Percentiles rank a stretch among this genome's conserved stretches.
Conservation (phyloP, 2,329 filamentous ascomycete species). For the Aspergillus sp. region DNA sequence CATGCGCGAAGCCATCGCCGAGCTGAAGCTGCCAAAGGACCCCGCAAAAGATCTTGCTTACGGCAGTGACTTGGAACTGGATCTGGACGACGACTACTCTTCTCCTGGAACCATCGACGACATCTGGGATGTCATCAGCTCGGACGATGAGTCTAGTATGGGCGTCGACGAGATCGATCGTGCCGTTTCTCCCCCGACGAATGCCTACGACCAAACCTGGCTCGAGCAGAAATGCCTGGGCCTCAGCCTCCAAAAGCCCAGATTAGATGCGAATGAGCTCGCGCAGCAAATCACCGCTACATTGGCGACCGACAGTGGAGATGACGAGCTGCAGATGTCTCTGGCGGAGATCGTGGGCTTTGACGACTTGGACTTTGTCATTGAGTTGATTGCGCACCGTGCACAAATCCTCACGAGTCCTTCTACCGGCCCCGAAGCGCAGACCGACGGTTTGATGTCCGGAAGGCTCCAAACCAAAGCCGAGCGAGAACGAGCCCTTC, state of each 20-base stretch:
- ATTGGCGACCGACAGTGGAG: slow-evolving; percentile 66
- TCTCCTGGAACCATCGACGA: slow-evolving; percentile 68
- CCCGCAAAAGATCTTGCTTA: slow-evolving; percentile 46
- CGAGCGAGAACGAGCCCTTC: slow-evolving; percentile 76
- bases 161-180: slow-evolving; percentile 58
- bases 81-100: slow-evolving; percentile 63
- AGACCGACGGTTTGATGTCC: slow-evolving; percentile 47
- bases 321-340: slow-evolving; percentile 87
- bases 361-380: slow-evolving; percentile 88
- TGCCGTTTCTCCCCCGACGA: slow-evolving; percentile 27
- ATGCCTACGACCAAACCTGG: slow-evolving; percentile 64
- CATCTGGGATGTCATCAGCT: slow-evolving; percentile 89
- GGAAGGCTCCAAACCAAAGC: slow-evolving; percentile 68
- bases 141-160: slow-evolving; percentile 66
- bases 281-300: slow-evolving; percentile 74
- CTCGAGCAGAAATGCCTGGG: slow-evolving; percentile 65
- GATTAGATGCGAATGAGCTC: slow-evolving; percentile 68
- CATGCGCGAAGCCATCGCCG: slow-evolving; percentile 82
- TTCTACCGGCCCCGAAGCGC: slow-evolving; percentile 25
- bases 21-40: slow-evolving; percentile 60
- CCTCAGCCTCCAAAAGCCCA: slow-evolving; percentile 65
- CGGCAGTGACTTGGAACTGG: slow-evolving; percentile 54
- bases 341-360: slow-evolving; percentile 90
- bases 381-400: slow-evolving; percentile 80
- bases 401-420: slow-evolving; percentile 59